Evolutionary conservation across 257 asterid species (phyloP).

Genomic region (Solanum ossicruentum): DNA sequence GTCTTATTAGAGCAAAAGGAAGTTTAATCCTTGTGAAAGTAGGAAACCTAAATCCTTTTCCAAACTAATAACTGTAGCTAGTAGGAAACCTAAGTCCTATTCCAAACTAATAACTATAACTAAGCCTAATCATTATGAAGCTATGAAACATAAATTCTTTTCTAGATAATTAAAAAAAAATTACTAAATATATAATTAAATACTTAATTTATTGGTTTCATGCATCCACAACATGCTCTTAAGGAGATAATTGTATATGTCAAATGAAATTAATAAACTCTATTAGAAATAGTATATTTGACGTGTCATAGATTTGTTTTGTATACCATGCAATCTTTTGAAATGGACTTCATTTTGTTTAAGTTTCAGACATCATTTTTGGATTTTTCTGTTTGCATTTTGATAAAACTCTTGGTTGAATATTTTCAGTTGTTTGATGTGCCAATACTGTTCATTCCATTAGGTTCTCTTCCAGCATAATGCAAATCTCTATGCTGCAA

Average conservation of each 20-base stretch:
- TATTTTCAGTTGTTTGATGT: not conserved
- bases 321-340: not conserved
- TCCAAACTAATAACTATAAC: too few species aligned
- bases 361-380: not conserved
- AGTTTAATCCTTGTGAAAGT: too few species aligned
- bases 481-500: conserved; percentile 94
- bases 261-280: not conserved
- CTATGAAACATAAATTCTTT: too few species aligned
- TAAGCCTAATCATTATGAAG: too few species aligned
- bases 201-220: too few species aligned
- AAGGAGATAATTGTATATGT: not conserved
- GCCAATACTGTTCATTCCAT: conserved; percentile 7
- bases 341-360: not conserved
- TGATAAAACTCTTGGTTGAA: not conserved
- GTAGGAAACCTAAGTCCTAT: too few species aligned
- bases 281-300: not conserved
- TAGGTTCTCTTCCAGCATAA: conserved; percentile 80
- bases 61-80: too few species aligned
- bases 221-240: not conserved
- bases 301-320: not conserved
- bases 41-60: too few species aligned
- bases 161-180: too few species aligned
- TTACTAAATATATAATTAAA: too few species aligned
- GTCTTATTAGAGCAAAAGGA: too few species aligned
- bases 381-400: not conserved